A percentile compares a stretch with the other conserved stretches of the same genome.
phyloP scores from a whole-genome alignment of 345 rosid genomes.

The Melastoma malabathricum region DNA sequence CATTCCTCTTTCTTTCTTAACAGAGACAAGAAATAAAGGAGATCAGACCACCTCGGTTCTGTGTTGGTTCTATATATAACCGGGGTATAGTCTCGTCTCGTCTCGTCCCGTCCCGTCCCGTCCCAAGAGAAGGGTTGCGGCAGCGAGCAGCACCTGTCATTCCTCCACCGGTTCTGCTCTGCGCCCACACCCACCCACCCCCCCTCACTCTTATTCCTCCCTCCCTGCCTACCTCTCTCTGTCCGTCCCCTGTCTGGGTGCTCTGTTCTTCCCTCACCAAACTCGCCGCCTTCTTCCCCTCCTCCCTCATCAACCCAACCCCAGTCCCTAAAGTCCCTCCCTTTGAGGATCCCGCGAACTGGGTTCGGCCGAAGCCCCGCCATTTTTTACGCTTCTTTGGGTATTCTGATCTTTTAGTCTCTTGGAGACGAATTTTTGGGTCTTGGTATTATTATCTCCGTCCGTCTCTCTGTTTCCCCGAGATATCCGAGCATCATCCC shows the following conservation, averaged over 20 bases:
- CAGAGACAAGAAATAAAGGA: no score
- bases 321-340: no score
- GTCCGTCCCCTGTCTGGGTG: constrained; percentile 1
- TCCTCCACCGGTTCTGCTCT: neutral
- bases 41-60: no score
- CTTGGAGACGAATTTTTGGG: no score
- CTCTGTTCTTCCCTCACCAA: neutral
- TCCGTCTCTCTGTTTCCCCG: neutral
- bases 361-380: no score
- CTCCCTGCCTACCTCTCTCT: neutral
- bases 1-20: no score
- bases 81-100: neutral
- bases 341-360: no score
- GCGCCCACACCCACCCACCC: neutral
- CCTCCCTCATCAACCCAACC: neutral
- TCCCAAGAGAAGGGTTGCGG: neutral
- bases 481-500: neutral
- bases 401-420: no score
- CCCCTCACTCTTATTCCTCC: constrained; percentile 1
- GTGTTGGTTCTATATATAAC: neutral
- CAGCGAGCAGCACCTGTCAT: neutral
- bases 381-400: no score
- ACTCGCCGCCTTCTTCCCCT: neutral
- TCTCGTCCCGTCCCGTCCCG: neutral
- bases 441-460: neutral